phyloP scores from a whole-genome alignment of 129 eudicot species.

The Logfia minima region DNA sequence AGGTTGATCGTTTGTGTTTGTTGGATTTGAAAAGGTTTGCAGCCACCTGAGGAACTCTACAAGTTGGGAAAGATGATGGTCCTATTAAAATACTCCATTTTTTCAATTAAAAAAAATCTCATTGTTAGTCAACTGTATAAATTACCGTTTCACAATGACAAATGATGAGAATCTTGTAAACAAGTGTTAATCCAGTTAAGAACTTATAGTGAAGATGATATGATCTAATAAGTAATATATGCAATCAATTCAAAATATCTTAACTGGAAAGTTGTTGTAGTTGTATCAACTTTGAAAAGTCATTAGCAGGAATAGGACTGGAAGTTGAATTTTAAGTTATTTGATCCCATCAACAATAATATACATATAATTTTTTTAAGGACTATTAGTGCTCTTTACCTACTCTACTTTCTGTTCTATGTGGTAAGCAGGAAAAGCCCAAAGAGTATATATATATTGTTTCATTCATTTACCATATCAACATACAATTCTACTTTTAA shows the following conservation, averaged over 20 bases:
- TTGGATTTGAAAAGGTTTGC: slow-evolving; percentile 30
- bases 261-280: background rate
- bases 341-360: slow-evolving; percentile 25
- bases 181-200: background rate
- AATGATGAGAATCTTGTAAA: background rate
- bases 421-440: slow-evolving; percentile 12
- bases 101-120: background rate
- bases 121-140: background rate
- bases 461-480: background rate
- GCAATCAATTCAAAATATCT: background rate
- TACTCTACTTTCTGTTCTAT: slow-evolving; percentile 14
- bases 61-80: slow-evolving; percentile 19
- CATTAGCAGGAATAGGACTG: slow-evolving; percentile 26
- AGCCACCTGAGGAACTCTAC: slow-evolving; percentile 18
- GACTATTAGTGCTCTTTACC: slow-evolving; percentile 27
- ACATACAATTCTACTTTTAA: background rate
- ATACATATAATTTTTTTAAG: slow-evolving; percentile 11
- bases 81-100: background rate
- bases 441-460: background rate
- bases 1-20: slow-evolving; percentile 34
- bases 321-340: slow-evolving; percentile 20
- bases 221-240: background rate
- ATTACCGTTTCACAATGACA: background rate
- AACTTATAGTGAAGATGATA: background rate
- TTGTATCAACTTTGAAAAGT: slow-evolving; percentile 19